Evolutionary conservation across 805 yeast genomes (phyloP), one percentile per base, ranked within the genome.

Genomic region (Wickerhamiella shivajii): DNA sequence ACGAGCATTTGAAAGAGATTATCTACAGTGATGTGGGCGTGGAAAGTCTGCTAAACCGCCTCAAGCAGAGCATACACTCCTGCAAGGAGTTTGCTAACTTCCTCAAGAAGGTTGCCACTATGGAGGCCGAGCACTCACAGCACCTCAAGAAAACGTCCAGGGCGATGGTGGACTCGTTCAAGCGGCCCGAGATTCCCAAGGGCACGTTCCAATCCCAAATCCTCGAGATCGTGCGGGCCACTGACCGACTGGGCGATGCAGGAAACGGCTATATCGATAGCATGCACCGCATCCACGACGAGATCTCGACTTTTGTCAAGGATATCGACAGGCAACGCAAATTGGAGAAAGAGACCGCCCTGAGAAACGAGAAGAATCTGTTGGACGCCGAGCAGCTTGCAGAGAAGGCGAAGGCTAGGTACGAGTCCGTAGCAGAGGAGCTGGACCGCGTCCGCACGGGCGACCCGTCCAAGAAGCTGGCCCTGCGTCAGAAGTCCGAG

Each of bases 401-500:
- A 1, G 94, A 81, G 43, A 87, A 87, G 67, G 92, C 96, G 11
- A 80, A 78, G 53, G 45, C 60, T 22, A 74, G 72, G 51, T 87
- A 90, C 52, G 71, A 69, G 49, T 73, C 79, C 34, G 58, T 84
- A 17, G 83, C 95, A 48, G 77, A 74, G 34, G 97, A 90, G 45
- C 68, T 81, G 53, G 96, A 87, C 44, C 75, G 77, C 45, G 65
- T 84, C 27, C 72, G 77, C 49, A 66, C 73, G 27, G 67, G 80
- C 0, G 96, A 87, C 51, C 94, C 93, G 14, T 66, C 77, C 37
- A 80, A 78, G 54, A 77, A 78, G 41, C 74, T 85, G 33, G 57
- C 87, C 2, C 66, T 90, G 51, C 80, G 80, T 50, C 77, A 78
- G 39, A 96, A 87, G 57, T 79, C 76, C 51, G 97, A 90, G 51